Conservation (phyloP, 495 filamentous ascomycete species). For the Tuber calosporum region DNA sequence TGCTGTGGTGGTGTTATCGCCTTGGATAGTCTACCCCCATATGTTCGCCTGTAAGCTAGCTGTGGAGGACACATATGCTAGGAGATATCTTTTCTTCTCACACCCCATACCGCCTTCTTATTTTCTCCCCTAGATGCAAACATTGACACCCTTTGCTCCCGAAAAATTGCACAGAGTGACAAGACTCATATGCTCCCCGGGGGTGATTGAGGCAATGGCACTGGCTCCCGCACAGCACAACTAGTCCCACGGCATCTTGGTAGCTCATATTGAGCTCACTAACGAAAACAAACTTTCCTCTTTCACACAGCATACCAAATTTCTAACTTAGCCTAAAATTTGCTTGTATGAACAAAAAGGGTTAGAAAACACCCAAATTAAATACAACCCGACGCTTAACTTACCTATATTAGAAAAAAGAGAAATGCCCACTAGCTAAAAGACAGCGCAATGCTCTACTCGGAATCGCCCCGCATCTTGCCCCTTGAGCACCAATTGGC, state of each 20-base stretch:
- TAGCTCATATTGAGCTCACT: background rate
- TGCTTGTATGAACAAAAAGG: background rate
- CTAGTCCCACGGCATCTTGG: background rate
- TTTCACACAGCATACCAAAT: background rate
- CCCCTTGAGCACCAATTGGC: background rate
- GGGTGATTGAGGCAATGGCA: background rate
- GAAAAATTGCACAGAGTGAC: background rate
- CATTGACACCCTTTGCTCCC: background rate
- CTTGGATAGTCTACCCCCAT: background rate
- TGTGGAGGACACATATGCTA: background rate
- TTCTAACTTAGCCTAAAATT: background rate
- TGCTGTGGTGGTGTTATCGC: background rate
- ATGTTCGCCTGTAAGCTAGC: background rate
- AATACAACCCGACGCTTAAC: background rate
- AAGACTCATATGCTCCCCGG: background rate
- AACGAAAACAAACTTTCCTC: background rate
- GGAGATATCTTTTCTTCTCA: background rate
- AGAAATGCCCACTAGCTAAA: background rate
- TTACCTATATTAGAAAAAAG: background rate
- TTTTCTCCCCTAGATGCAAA: background rate
- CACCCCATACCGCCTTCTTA: background rate
- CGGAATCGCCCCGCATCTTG: background rate
- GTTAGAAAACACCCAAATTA: background rate
- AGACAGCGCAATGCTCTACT: background rate
- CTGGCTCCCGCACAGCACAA: background rate